Evolutionary conservation across 1,284 basidiomycete genomes (phyloP), one percentile per base, ranked within the genome.

Genomic region (Vanrija pseudolonga): DNA sequence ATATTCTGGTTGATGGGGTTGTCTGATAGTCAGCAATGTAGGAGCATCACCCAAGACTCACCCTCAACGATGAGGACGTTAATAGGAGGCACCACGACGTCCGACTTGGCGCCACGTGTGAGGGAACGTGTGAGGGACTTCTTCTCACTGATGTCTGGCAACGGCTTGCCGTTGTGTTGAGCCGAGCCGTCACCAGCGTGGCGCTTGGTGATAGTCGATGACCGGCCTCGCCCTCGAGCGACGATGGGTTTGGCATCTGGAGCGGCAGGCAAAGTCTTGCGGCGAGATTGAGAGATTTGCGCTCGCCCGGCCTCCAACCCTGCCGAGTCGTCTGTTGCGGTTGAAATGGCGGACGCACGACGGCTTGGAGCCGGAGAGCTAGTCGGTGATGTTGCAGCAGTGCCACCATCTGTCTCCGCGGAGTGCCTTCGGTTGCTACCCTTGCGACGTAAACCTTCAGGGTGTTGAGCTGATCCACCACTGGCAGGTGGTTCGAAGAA

Each of bases 1-100:
- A 98, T 97, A 23, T 89, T 93, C 70, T 95, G 93, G 74, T 99
- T 98, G 79, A 99, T 98, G 3, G 91, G 90, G 71, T 99, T 99
- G 78, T 99, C 96, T 97, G 65, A 11, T 0, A 15, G 48, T 47
- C 23, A 52, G 38, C n/a, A 5, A 2, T 20, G 9, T 15, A 20
- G 7, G 11, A 6, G 6, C 18, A 45, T 28, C 26, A 14, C 0
- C 22, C 36, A 20, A 5, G 17, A 78, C 84, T 58, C 57, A 91
- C 93, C 93, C 75, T 97, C 93, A 24, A 97, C 93, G 60, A 97
- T 94, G 63, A 97, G 81, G 0, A 97, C 94, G 65, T 89, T 94
- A 69, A 97, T 94, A 0, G 93, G 94, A 5, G 94, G 94, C 2
- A 94, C 86, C 38, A 95, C 86, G 37, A 72, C 73, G 22, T 81